Conservation (phyloP, 495 filamentous ascomycete genomes). For the Hyaloscypha hepaticicola region DNA sequence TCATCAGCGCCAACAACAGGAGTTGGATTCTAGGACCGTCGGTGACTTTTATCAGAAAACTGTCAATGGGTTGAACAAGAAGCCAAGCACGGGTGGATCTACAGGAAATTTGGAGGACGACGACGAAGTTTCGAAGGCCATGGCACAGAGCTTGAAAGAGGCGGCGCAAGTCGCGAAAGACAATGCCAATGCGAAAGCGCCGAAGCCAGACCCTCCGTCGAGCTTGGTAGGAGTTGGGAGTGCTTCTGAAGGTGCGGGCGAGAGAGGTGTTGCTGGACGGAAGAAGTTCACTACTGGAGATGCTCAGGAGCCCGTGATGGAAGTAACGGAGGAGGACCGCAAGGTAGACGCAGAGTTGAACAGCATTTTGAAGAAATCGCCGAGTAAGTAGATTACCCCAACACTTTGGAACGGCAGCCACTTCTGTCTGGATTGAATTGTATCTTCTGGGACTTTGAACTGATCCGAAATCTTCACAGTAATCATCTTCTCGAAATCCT, state of each 20-base stretch:
- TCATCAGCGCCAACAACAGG: conserved; percentile 54
- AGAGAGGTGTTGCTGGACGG: conserved; percentile 60
- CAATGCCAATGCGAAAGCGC: conserved; percentile 49
- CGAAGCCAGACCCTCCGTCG: conserved; percentile 50
- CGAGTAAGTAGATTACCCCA: conserved; percentile 54
- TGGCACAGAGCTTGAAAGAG: conserved; percentile 32
- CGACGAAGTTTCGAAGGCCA: conserved; percentile 21
- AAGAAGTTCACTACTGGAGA: conserved; percentile 48
- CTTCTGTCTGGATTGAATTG: not conserved
- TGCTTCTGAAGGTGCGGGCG: conserved; percentile 30
- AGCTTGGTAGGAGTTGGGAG: conserved; percentile 49
- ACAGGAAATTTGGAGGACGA: conserved; percentile 4
- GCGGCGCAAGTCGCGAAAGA: conserved; percentile 58
- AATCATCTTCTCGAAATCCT: conserved; percentile 93
- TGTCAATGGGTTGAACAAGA: conserved; percentile 43
- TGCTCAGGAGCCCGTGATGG: conserved; percentile 42
- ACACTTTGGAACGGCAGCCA: not conserved
- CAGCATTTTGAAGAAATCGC: conserved; percentile 73
- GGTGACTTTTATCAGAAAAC: conserved; percentile 59
- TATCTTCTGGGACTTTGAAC: not conserved
- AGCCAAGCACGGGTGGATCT: conserved; percentile 33
- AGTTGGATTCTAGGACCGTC: conserved; percentile 40
- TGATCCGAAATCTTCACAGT: conserved; percentile 47
- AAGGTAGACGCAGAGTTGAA: conserved; percentile 64
- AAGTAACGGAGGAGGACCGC: conserved; percentile 55